Conservation (phyloP, 306 rosid species). For the Acacia acuminata region DNA sequence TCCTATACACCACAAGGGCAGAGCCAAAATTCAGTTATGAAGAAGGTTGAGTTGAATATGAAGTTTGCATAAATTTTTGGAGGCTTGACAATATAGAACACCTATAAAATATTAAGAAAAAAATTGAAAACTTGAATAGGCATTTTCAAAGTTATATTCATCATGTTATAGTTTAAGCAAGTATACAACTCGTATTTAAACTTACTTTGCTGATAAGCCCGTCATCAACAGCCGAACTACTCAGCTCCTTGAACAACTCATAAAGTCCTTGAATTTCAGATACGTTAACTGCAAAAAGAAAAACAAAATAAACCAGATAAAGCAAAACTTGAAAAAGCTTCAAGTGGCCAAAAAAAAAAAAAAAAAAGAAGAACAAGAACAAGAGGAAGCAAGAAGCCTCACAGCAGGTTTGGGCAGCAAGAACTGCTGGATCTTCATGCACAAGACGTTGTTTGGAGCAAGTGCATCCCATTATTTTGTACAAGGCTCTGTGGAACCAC, state of each 20-base stretch:
- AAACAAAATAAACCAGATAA: neutral
- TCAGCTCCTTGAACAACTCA: constrained; percentile 54
- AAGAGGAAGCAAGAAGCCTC: constrained; percentile 23
- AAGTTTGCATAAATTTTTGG: neutral
- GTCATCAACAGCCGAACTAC: constrained; percentile 59
- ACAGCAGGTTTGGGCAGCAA: constrained; percentile 61
- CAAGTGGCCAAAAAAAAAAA: neutral
- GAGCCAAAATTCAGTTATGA: neutral
- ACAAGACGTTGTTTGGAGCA: constrained; percentile 42
- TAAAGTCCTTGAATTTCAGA: constrained; percentile 49
- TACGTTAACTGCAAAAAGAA: constrained; percentile 37
- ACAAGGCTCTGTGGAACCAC: neutral
- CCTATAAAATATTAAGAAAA: too few species aligned
- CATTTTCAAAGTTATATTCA: constrained; percentile 21
- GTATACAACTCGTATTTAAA: neutral
- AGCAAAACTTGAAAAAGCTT: neutral
- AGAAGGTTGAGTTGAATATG: neutral
- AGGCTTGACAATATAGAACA: neutral
- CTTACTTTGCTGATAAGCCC: constrained; percentile 60
- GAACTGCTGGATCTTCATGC: constrained; percentile 42
- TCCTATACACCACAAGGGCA: constrained; percentile 32
- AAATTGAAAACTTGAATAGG: neutral
- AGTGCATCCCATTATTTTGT: constrained; percentile 37
- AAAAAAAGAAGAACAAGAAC: neutral
- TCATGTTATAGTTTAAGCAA: neutral